These are phyloP conservation scores for Triglochin maritima DNA, from an alignment of 106 monocot genomes.

Conservation along the genomic window DNA sequence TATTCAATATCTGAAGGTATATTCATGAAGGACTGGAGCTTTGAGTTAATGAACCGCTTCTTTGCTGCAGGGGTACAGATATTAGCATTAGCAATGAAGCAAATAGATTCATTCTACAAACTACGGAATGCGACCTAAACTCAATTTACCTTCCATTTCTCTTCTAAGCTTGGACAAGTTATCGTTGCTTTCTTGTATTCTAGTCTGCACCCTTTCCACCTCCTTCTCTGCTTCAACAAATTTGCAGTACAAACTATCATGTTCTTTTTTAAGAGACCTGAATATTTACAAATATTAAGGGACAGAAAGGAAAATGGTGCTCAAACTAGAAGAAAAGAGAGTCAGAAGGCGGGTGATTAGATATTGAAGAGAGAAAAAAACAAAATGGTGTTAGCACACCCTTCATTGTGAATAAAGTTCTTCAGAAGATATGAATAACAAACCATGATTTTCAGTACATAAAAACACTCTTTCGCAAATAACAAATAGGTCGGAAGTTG, in stretches of 20 bases:
- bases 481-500: no score
- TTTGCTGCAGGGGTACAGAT: slow-evolving; percentile 72
- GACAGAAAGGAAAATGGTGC: background rate
- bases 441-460: no score
- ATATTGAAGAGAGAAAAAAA: no score
- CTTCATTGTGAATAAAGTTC: no score
- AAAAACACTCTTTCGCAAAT: no score
- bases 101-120: background rate
- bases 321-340: no score
- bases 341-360: no score
- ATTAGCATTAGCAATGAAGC: background rate
- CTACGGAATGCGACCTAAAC: no score
- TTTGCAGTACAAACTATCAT: slow-evolving; percentile 75
- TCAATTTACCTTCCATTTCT: slow-evolving; percentile 75
- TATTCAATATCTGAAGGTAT: slow-evolving; percentile 37
- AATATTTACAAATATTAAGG: background rate
- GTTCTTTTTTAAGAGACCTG: slow-evolving; percentile 69
- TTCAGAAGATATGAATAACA: no score
- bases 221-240: slow-evolving; percentile 81
- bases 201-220: slow-evolving; percentile 65
- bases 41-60: slow-evolving; percentile 75
- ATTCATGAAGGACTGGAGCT: slow-evolving; percentile 40
- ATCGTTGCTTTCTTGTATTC: slow-evolving; percentile 55
- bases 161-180: slow-evolving; percentile 63
- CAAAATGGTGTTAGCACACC: no score